Conservation (phyloP, 75 land plant genomes). For the Cupressus sempervirens region DNA sequence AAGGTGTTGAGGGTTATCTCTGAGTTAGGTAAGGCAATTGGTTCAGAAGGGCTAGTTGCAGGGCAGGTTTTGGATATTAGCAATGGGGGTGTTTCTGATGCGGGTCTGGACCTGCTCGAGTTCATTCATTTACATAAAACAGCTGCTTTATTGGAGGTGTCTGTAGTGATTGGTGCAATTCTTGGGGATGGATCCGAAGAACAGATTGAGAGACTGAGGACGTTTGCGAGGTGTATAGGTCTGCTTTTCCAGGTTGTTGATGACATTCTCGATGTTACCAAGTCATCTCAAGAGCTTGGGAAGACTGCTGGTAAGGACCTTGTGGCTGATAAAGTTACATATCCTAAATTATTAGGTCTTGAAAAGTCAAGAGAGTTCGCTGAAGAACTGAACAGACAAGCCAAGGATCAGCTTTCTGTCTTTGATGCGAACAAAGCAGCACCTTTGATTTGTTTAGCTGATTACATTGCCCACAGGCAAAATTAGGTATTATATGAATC, state of each 20-base stretch:
- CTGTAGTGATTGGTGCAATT: slow-evolving; percentile 64
- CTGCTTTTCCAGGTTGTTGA: slow-evolving; percentile 82
- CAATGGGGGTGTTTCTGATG: slow-evolving; percentile 16
- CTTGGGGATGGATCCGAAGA: slow-evolving; percentile 58
- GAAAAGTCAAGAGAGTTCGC: slow-evolving; percentile 77
- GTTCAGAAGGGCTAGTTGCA: slow-evolving; percentile 58
- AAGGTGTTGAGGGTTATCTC: slow-evolving; percentile 32
- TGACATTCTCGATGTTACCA: slow-evolving; percentile 86
- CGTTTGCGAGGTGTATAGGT: slow-evolving; percentile 57
- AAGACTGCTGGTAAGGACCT: slow-evolving; percentile 85
- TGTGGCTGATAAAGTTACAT: slow-evolving; percentile 71
- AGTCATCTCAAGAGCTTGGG: slow-evolving; percentile 69
- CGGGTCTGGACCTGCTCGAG: slow-evolving; percentile 42
- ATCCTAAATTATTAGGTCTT: slow-evolving; percentile 77
- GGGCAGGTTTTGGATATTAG: slow-evolving; percentile 67
- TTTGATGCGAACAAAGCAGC: slow-evolving; percentile 63
- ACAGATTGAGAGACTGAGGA: slow-evolving; percentile 55
- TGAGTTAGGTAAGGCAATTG: slow-evolving; percentile 39
- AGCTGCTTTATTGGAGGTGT: slow-evolving; percentile 44
- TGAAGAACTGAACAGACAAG: slow-evolving; percentile 50
- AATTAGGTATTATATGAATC: background rate
- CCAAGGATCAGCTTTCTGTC: slow-evolving; percentile 42
- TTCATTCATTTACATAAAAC: slow-evolving; percentile 73
- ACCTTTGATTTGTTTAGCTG: slow-evolving; percentile 50
- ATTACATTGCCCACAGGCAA: background rate